Base-by-base conservation (phyloP, 176 grass and related monocot genomes). In the Puya raimondii region DNA sequence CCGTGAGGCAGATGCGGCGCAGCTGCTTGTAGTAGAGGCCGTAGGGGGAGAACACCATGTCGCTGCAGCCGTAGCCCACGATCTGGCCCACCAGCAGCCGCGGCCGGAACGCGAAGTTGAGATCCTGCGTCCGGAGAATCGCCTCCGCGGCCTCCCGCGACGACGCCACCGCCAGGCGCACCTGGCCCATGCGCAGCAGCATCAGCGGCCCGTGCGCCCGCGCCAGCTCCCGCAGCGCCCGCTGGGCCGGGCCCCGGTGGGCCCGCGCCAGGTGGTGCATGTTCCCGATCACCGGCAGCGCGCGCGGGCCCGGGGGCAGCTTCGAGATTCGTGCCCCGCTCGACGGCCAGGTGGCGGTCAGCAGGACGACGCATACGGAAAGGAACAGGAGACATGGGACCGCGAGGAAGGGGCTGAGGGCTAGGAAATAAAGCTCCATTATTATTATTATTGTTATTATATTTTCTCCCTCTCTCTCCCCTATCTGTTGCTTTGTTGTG, bases 261-360 rank as follows among this genome's bases (percentile, higher is more conserved):
- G 61, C 9, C 17, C 59, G 57, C 14, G 21, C 47, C 16, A 88
- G 69, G 58, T 84, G 86, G 74, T 81, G 81, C 23, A 88, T 70
- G 70, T 74, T 81, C n/a, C 81, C 81, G 22, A 88, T 75, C 15
- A 81, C 7, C 3, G 81, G 86, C 0, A 81, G 70, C 27, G 64
- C 78, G 70, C 78, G 71, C 15, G 86, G 86, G 11, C 81, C 77
- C 11, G 86, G 78, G 3, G 78, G 86, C 23, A 78, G 75, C 53
- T 57, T 80, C 29, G 29, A 33, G 29, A 33, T 33, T 5, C 29
- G 29, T 33, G 29, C 29, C 4, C 29, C 29, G 29, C 29, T 33
- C 29, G 29, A 33, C 29, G 29, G 29, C 29, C 29, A 3, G 29
- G 29, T 6, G 29, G 29, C 3, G 4, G 29, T 33, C 29, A 33